Evolutionary conservation across 2,329 filamentous ascomycete species (phyloP), one percentile per base, ranked within the genome.

Genomic region (Didymella sp.): DNA sequence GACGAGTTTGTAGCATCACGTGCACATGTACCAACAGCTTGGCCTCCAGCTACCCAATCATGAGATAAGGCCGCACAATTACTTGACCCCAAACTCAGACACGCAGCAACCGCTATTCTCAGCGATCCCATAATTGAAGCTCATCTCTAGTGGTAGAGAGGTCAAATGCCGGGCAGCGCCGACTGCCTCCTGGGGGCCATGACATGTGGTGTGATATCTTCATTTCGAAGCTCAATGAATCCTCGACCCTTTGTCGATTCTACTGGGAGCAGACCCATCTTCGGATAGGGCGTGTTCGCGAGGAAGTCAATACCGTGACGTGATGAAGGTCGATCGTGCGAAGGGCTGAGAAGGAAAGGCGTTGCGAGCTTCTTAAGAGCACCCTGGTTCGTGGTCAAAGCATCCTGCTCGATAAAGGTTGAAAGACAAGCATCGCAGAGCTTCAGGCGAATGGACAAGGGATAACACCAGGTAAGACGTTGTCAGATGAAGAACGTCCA

Each of bases 401-500:
- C 8, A 8, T 6, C 9, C 6, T 21, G 9, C 27, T 4, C 7
- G n/a, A n/a, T n/a, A n/a, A n/a, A 13, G 13, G 4, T 2, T 21
- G 1, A 15, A 3, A 21, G 2, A 31, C 6, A 8, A 13, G 7
- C 11, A 17, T 24, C 13, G 11, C 24, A 33, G 28, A 57, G 54
- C 54, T 57, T 33, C 54, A 47, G 42, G 28, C 15, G 11, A 38
- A 58, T 45, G 31, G 24, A 41, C 7, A 5, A 22, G 8, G 15
- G 4, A 19, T 3, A 6, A 19, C 6, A 17, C 4, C 2, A 6
- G 30, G 19, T 19, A 21, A 15, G 25, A 6, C n/a, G 28, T 3
- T 6, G 4, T 30, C 19, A 11, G 40, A 43, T 43, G 40, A 31
- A 37, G 27, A 15, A 40, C 31, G 46, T 52, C 44, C 47, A 46